Conservation (phyloP, 306 rosid species). For the Dryas alaskensis region DNA sequence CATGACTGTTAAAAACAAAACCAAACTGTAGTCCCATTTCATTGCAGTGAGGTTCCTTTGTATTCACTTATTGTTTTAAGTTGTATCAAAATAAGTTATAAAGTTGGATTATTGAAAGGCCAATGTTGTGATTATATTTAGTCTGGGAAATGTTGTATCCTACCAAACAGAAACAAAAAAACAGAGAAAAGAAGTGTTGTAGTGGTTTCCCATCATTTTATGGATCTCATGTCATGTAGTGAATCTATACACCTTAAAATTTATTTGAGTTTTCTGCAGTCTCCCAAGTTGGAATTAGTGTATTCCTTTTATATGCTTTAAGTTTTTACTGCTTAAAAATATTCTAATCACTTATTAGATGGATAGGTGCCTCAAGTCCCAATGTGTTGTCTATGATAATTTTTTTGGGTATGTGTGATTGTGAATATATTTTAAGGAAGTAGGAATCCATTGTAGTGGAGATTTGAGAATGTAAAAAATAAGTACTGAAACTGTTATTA, state of each 20-base stretch:
- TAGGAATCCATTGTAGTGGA: no score
- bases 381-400: no score
- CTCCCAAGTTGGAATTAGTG: neutral
- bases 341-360: no score
- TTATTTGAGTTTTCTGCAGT: neutral
- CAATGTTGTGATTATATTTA: neutral
- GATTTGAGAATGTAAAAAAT: no score
- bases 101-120: neutral
- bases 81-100: neutral
- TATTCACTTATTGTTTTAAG: slow-evolving; percentile 11
- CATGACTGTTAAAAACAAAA: slow-evolving; percentile 14
- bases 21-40: slow-evolving; percentile 17
- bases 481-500: no score
- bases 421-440: no score
- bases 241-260: neutral
- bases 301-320: no score
- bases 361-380: no score
- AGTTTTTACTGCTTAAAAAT: no score
- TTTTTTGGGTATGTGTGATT: no score
- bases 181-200: neutral
- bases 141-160: neutral
- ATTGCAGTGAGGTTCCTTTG: slow-evolving; percentile 18
- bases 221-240: neutral
- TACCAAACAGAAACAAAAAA: neutral
- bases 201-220: neutral